phyloP scores from a whole-genome alignment of 2,329 filamentous ascomycete genomes.

The Ophidiomyces ophidiicola region DNA sequence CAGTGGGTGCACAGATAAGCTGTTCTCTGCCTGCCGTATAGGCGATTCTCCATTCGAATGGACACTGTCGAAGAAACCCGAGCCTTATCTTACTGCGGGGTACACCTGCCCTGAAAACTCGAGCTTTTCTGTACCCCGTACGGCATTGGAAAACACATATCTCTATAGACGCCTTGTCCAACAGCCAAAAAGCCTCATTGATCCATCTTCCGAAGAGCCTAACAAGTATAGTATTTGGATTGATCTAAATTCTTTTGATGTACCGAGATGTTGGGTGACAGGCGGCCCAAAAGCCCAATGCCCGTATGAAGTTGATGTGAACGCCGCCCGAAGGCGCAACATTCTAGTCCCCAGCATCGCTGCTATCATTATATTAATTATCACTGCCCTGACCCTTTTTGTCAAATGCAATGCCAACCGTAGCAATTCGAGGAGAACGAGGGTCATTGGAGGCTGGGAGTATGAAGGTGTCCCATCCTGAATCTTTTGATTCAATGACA shows the following conservation, averaged over 20 bases:
- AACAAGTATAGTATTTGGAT: conserved; percentile 40
- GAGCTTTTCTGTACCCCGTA: conserved; percentile 47
- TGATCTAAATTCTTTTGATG: conserved; percentile 49
- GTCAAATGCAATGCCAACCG: conserved; percentile 54
- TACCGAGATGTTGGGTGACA: conserved; percentile 48
- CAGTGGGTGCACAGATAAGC: conserved; percentile 41
- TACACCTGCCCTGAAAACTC: conserved; percentile 39
- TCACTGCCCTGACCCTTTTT: conserved; percentile 50
- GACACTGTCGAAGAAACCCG: conserved; percentile 36
- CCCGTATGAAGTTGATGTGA: conserved; percentile 41
- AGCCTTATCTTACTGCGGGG: conserved; percentile 35
- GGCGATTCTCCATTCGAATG: conserved; percentile 45
- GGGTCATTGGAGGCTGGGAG: conserved; percentile 46
- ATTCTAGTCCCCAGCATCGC: conserved; percentile 52
- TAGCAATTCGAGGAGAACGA: conserved; percentile 39
- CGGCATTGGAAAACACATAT: conserved; percentile 51
- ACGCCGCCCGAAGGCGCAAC: conserved; percentile 34
- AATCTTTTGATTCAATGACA: conserved; percentile 7
- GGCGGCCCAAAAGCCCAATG: conserved; percentile 45
- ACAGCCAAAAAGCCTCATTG: conserved; percentile 19
- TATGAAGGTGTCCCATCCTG: conserved; percentile 55
- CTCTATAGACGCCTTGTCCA: conserved; percentile 36
- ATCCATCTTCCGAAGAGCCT: conserved; percentile 20
- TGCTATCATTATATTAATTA: conserved; percentile 49
- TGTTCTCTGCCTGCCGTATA: conserved; percentile 47